Evolutionary conservation across 2,329 filamentous ascomycete genomes (phyloP).

Genomic region (Aspergillaceae sp.): DNA sequence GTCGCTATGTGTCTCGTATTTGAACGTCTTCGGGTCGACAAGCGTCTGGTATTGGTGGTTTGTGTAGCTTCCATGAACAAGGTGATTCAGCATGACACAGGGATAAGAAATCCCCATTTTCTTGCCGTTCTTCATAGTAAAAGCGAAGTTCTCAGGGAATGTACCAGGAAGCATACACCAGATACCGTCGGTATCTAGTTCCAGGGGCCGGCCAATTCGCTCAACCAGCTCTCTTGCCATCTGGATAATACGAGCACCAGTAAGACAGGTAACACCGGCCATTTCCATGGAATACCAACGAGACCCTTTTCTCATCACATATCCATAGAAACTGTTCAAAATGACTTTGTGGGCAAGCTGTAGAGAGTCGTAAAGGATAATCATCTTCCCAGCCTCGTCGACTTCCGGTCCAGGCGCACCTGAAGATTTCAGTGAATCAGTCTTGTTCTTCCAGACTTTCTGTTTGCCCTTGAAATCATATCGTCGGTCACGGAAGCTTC

Average conservation of each 20-base stretch:
- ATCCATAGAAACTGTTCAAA: conserved; percentile 97
- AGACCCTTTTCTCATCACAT: conserved; percentile 98
- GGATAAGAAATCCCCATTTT: conserved; percentile 95
- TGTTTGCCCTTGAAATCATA: conserved; percentile 99
- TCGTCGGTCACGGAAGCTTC: conserved; percentile 88
- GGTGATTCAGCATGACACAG: conserved; percentile 97
- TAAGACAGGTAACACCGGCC: conserved; percentile 96
- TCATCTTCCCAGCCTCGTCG: conserved; percentile 98
- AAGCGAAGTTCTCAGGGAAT: conserved; percentile 92
- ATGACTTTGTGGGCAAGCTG: conserved; percentile 98
- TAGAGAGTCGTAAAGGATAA: conserved; percentile 86
- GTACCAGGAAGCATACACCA: conserved; percentile 98
- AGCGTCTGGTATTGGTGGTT: conserved; percentile 96
- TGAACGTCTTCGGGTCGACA: conserved; percentile 67
- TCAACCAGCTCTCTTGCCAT: conserved; percentile 91
- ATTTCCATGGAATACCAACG: conserved; percentile 99
- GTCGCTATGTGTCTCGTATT: conserved; percentile 94
- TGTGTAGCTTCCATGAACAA: conserved; percentile 89
- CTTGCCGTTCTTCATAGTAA: conserved; percentile 92
- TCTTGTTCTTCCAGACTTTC: conserved; percentile 98
- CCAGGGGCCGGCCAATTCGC: conserved; percentile 80
- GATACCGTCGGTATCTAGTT: conserved; percentile 96
- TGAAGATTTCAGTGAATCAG: conserved; percentile 71
- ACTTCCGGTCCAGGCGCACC: conserved; percentile 69
- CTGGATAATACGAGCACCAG: conserved; percentile 92